Base-by-base conservation (phyloP, 306 rosid genomes). In the Fragaria ananassa region DNA sequence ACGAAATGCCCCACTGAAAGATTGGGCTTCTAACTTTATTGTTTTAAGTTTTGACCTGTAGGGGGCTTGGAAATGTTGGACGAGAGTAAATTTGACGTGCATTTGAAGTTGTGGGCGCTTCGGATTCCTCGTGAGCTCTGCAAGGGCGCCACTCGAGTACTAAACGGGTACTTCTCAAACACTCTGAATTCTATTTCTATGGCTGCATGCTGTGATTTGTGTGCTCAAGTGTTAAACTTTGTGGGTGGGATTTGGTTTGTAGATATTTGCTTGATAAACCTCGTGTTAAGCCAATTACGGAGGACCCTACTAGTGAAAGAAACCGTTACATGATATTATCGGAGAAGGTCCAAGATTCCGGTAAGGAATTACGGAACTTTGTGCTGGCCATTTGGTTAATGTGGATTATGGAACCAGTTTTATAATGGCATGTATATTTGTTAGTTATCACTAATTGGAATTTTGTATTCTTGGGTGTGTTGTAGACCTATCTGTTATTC, bases 61-160 rank as follows among this genome's bases (percentile, higher is more conserved):
- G 1, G 0, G 19, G 69, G 6, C 2, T 3, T 64, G 49, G 35
- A 79, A 44, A 90, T 90, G 97, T 72, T 90, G 84, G 96, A 90
- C 23, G 86, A 90, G 84, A 85, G 89, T 77, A 85, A 89, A 82
- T 95, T 95, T 29, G 90, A 92, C 1, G 84, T 88, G 75, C 79
- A 84, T 46, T 82, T 92, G 60, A 84, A 84, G 5, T 72, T 95
- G 41, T 81, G 87, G 97, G 99, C 97, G 3, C 90, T 95, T 77
- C 90, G 97, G 80, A 89, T 95, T 49, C 97, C 99, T 83, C 91
- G 97, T 71, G 93, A 90, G 76, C 86, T 80, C 4, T 92, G 97
- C 91, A 90, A 82, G 62, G 81, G 80, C 18, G 97, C 91, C 60
- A 90, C 96, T 70, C 85, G 88, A 71, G 83, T 89, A 53, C 93